A percentile compares a stretch with the other conserved stretches of the same genome.
Evolutionary conservation across 1,139 yeast species (phyloP).

Genomic region (Pichia sp.): DNA sequence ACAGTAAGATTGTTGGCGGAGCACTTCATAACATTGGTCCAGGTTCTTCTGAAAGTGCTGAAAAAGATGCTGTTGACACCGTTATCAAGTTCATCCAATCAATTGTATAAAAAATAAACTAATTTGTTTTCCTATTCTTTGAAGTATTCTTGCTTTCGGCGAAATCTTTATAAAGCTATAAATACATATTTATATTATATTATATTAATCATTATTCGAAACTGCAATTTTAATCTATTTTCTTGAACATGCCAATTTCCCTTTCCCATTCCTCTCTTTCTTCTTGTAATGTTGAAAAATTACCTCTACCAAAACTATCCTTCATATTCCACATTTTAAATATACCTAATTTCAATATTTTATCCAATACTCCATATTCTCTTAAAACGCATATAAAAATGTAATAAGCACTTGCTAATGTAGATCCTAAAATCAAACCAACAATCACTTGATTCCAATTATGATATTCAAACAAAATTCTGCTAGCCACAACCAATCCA

Average conservation of each 20-base stretch:
- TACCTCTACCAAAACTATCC: conserved; percentile 34
- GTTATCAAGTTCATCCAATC: conserved; percentile 16
- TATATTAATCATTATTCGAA: too few species aligned
- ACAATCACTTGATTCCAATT: conserved; percentile 64
- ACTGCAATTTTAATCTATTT: too few species aligned
- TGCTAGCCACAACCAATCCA: conserved; percentile 55
- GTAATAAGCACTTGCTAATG: conserved; percentile 57
- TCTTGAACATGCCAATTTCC: too few species aligned
- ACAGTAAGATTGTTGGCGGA: conserved; percentile 51
- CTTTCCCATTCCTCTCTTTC: conserved; percentile 25
- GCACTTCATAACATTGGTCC: conserved; percentile 56
- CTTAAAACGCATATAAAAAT: conserved; percentile 45
- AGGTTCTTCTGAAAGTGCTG: conserved; percentile 29
- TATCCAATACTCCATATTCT: conserved; percentile 55
- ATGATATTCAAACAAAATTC: conserved; percentile 79
- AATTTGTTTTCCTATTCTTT: not conserved
- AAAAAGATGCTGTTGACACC: conserved; percentile 12
- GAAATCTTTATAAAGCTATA: too few species aligned
- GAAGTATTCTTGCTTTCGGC: too few species aligned
- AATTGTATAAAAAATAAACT: not conserved
- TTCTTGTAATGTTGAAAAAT: conserved; percentile 14
- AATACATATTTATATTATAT: too few species aligned
- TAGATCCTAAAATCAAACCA: conserved; percentile 61
- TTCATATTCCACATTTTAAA: conserved; percentile 45
- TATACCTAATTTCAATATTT: conserved; percentile 48